These are phyloP conservation scores for Metschnikowia colocasiae DNA, from an alignment of 805 yeast species.

Conservation along the genomic window DNA sequence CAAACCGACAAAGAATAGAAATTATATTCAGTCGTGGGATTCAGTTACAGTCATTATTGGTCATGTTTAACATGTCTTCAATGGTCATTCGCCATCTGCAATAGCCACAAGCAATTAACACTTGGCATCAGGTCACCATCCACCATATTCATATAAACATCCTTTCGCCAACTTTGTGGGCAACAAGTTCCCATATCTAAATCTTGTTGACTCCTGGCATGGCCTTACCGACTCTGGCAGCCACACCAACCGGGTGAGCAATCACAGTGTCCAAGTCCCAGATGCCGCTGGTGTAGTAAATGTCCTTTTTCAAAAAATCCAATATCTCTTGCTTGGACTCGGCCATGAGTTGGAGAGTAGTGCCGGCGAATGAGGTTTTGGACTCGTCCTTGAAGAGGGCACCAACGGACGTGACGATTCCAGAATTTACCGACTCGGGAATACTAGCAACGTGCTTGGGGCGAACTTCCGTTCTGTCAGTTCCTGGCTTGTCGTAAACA, in stretches of 20 bases:
- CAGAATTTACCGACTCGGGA: slow-evolving; percentile 39
- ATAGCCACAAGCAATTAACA: not conserved
- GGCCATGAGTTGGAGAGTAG: slow-evolving; percentile 60
- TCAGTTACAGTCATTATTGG: too few relatives aligned
- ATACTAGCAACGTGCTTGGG: slow-evolving; percentile 50
- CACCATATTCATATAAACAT: not conserved
- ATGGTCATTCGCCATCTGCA: too few relatives aligned
- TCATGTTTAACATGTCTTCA: too few relatives aligned
- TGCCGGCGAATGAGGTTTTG: slow-evolving; percentile 60
- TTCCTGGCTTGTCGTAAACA: slow-evolving; percentile 64
- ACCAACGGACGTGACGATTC: slow-evolving; percentile 44
- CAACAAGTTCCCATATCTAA: not conserved
- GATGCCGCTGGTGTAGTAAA: slow-evolving; percentile 60
- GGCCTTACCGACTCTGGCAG: slow-evolving; percentile 33
- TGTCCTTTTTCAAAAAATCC: slow-evolving; percentile 59
- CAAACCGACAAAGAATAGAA: too few relatives aligned
- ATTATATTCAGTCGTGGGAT: too few relatives aligned
- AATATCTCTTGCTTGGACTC: slow-evolving; percentile 62
- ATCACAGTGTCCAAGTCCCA: slow-evolving; percentile 70
- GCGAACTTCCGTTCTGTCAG: slow-evolving; percentile 52
- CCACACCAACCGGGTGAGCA: slow-evolving; percentile 50
- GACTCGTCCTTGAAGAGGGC: slow-evolving; percentile 48
- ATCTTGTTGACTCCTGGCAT: slow-evolving; percentile 28
- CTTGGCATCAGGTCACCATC: not conserved
- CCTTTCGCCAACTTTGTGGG: too few relatives aligned